Evolutionary conservation across 371 early-diverging fungal species (phyloP), one percentile per base, ranked within the genome.

Genomic region (Parasitella parasitica): DNA sequence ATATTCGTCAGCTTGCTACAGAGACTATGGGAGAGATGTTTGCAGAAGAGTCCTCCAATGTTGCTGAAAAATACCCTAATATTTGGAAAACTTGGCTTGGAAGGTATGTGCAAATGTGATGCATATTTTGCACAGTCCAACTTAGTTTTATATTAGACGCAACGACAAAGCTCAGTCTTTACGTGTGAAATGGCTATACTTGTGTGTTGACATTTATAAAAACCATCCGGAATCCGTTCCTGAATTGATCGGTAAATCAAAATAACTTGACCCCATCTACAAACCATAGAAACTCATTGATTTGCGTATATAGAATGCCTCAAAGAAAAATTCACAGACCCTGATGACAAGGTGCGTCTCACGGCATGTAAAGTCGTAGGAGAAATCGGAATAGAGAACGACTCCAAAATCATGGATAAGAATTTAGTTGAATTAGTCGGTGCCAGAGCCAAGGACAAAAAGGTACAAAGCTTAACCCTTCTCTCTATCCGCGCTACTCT

Each of bases 281-380:
- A 1, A 12, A 37, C 62, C 59, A 35, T 53, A 11, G 2, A 20
- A 7, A 43, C 43, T 43, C 43, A 43, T 11, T 8, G 9, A 22
- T 43, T 11, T 20, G n/a, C n/a, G n/a, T 20, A 11, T 4, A 24
- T 61, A 66, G 90, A 78, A 6, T 76, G 82, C 4, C 68, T 96
- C n/a, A 82, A 73, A 24, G 84, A 86, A 48, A 94, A 92, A 68
- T 65, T 95, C 20, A 68, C 84, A 13, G 98, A 98, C 71, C 92
- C 94, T 0, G 97, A 98, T 56, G 97, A 98, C 32, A 93, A 92
- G 65, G 95, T 98, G 9, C 91, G 98, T 6, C 69, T 85, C 24
- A 83, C 87, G 0, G 86, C 86, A 0, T 89, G 95, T 69, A 85
- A 83, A 63, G 68, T 87, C 1, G 66, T 97, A 18, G 86, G 86